Base-by-base conservation (phyloP, 345 rosid species). In the Arabidopsis suecica region DNA sequence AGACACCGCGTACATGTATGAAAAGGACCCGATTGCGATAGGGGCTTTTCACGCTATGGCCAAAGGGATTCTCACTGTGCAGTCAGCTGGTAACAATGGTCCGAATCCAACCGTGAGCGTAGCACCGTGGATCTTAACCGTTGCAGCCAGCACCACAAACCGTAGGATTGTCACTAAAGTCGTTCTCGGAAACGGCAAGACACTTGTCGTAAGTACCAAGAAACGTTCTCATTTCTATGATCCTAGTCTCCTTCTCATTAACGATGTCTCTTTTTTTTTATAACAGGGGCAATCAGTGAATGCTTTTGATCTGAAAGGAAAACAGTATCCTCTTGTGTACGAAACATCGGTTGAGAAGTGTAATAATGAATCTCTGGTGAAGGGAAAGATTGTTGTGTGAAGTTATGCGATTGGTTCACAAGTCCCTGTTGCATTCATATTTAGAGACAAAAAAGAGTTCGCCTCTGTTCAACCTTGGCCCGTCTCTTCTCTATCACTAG, bases 11-110 rank as follows among this genome's bases (percentile, higher is more conserved):
- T 4, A 7, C 53, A 5, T 0, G 2, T 71, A 79, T 3, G 56
- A 25, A 0, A 0, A 6, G 0, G 86, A 84, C 60, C 0, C 71
- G 0, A 23, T 80, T 1, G 80, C 86, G 5, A 84, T 84, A 4
- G 86, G 87, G 1, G 55, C 83, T 23, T 88, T 84, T 56, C 88
- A 86, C 45, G 87, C 90, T 8, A 77, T 81, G 82, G 38, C 40
- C n/a, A 84, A 81, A 25, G 93, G 88, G 7, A 78, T 88, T 13
- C 44, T 88, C 9, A 82, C 87, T 32, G 48, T 69, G 13, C 48
- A 82, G 0, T 25, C 83, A 18, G 88, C 82, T 0, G 85, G 86
- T 22, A 84, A 86, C 34, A 0, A 0, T 0, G 85, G 88, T 44
- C 73, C 71, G 3, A 0, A 0, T 1, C 0, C 12, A 0, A 7